A percentile compares a stretch with the other conserved stretches of the same genome.
These are phyloP conservation scores for Globisporangium megalacanthum DNA, from an alignment of 352 stramenopile genomes.

Conservation along the genomic window DNA sequence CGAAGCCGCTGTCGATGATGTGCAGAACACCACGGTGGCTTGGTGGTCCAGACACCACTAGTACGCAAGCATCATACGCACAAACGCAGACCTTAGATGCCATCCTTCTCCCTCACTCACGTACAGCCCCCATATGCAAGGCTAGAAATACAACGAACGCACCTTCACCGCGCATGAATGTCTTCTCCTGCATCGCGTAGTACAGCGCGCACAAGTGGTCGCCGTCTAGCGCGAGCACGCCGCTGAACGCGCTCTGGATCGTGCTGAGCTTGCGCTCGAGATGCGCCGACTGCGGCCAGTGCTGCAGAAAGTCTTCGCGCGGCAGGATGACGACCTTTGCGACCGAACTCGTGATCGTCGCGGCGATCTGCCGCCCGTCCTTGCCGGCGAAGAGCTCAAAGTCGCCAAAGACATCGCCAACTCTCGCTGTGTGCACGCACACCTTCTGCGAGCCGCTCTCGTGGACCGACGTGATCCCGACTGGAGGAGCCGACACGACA, in stretches of 20 bases:
- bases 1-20: constrained; percentile 31
- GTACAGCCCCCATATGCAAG: neutral
- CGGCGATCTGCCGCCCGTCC: constrained; percentile 23
- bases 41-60: constrained; percentile 28
- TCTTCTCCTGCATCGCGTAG: constrained; percentile 24
- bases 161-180: constrained; percentile 39
- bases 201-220: constrained; percentile 43
- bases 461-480: neutral
- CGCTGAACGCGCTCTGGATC: constrained; percentile 26
- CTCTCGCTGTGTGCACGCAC: constrained; percentile 20
- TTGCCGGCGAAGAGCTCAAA: constrained; percentile 30
- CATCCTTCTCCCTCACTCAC: neutral
- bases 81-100: no score
- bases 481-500: neutral
- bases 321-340: constrained; percentile 36
- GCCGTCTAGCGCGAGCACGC: constrained; percentile 25
- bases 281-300: constrained; percentile 23
- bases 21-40: constrained; percentile 23
- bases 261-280: constrained; percentile 27
- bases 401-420: constrained; percentile 40
- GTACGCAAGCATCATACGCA: neutral
- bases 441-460: constrained; percentile 17
- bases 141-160: no score
- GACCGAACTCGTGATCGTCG: constrained; percentile 11
- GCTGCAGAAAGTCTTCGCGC: constrained; percentile 23